Conservation (phyloP, 768 basidiomycete genomes). For the Lepiota brunneoincarnata region DNA sequence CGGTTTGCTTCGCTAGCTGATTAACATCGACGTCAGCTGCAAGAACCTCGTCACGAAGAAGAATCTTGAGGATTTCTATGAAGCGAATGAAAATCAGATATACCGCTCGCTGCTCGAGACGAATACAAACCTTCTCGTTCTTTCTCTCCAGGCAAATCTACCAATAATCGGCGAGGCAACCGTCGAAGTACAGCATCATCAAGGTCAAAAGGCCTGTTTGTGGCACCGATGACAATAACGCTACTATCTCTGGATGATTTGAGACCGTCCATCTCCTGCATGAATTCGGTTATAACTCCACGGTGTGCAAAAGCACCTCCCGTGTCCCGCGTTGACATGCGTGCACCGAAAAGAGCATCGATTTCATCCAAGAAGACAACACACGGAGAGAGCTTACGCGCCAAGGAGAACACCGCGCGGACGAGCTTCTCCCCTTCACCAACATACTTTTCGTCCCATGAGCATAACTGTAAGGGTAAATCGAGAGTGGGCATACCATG, state of each 20-base stretch:
- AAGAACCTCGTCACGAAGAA: conserved; percentile 78
- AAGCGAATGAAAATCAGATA: neutral
- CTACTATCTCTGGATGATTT: conserved; percentile 75
- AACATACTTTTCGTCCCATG: conserved; percentile 55
- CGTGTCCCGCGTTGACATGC: conserved; percentile 71
- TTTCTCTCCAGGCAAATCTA: conserved; percentile 85
- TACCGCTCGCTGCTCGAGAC: conserved; percentile 7
- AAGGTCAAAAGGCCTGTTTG: conserved; percentile 87
- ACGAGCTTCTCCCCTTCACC: conserved; percentile 91
- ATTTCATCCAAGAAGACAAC: conserved; percentile 96
- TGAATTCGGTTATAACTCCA: conserved; percentile 87
- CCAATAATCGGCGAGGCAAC: conserved; percentile 79
- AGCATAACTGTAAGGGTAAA: conserved; percentile 2
- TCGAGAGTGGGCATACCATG: conserved; percentile 55
- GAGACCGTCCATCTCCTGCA: conserved; percentile 97
- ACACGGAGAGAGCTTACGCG: conserved; percentile 82
- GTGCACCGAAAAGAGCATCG: conserved; percentile 88
- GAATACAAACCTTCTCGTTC: conserved; percentile 69
- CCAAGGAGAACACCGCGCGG: conserved; percentile 83
- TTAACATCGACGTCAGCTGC: conserved; percentile 61
- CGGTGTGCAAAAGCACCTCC: conserved; percentile 83
- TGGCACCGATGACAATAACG: conserved; percentile 91
- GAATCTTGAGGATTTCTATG: conserved; percentile 82
- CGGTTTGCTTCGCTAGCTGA: conserved; percentile 66
- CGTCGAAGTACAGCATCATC: conserved; percentile 92